A percentile compares a stretch with the other conserved stretches of the same genome.
Evolutionary conservation across 2,329 filamentous ascomycete species (phyloP).

Genomic region (Nemania sp.): DNA sequence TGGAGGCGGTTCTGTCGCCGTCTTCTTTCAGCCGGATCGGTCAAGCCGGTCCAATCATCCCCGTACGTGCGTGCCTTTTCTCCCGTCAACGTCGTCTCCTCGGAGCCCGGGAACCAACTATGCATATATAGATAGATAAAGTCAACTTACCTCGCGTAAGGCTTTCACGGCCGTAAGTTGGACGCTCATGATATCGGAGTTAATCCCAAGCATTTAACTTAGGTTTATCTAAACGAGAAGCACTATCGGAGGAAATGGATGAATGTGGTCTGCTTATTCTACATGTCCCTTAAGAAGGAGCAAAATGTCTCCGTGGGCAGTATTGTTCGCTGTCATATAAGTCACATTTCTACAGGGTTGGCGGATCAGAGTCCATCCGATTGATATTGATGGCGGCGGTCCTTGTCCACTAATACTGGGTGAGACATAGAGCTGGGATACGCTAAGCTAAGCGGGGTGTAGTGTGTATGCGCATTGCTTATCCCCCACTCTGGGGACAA

Average conservation of each 20-base stretch:
- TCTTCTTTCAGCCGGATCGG: constrained; percentile 49
- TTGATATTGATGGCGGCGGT: neutral
- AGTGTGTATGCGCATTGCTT: constrained; percentile 43
- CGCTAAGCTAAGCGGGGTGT: constrained; percentile 16
- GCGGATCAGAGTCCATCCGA: constrained; percentile 32
- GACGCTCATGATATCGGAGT: constrained; percentile 18
- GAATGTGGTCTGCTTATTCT: constrained; percentile 44
- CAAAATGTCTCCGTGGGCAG: neutral
- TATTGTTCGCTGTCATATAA: constrained; percentile 4
- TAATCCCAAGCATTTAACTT: neutral
- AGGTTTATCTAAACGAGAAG: too few relatives aligned
- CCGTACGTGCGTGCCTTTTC: constrained; percentile 42
- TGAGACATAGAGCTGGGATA: neutral
- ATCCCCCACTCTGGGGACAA: constrained; percentile 41
- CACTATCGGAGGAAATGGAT: constrained; percentile 3
- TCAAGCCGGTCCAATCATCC: constrained; percentile 54
- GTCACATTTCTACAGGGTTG: neutral
- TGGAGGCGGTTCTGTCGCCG: constrained; percentile 54
- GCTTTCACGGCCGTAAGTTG: constrained; percentile 36
- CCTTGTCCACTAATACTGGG: constrained; percentile 16
- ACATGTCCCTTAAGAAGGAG: neutral
- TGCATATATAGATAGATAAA: neutral
- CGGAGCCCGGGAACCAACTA: neutral
- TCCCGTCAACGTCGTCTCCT: neutral
- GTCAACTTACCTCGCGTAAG: constrained; percentile 40